A percentile compares a stretch with the other conserved stretches of the same genome.
phyloP scores from a whole-genome alignment of 2,329 filamentous ascomycete species.

The Pseudogymnoascus sp. region DNA sequence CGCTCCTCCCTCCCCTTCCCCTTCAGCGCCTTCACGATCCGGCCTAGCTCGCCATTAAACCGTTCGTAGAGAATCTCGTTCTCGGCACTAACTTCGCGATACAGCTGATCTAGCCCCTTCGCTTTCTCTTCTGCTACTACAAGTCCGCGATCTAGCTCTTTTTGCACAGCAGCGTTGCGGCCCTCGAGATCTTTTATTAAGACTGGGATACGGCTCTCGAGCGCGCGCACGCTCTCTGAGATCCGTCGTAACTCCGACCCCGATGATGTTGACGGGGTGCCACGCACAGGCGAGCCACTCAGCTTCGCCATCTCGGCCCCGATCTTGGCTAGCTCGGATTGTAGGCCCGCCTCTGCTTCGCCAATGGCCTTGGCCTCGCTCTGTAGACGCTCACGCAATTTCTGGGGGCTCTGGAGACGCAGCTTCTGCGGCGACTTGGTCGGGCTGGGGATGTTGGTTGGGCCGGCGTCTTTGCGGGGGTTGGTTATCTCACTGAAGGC shows the following conservation, averaged over 20 bases:
- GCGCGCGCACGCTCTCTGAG: slow-evolving; percentile 51
- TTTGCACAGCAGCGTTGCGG: slow-evolving; percentile 55
- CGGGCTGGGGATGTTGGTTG: neutral
- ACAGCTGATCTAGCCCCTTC: slow-evolving; percentile 77
- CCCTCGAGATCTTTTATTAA: slow-evolving; percentile 50
- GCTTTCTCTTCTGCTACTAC: slow-evolving; percentile 68
- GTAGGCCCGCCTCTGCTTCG: slow-evolving; percentile 59
- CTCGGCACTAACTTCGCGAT: slow-evolving; percentile 78
- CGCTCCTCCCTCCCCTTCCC: slow-evolving; percentile 67
- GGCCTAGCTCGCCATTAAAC: slow-evolving; percentile 84
- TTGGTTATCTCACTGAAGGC: neutral
- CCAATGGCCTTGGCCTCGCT: slow-evolving; percentile 68
- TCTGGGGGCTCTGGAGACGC: slow-evolving; percentile 62
- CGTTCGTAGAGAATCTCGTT: slow-evolving; percentile 88
- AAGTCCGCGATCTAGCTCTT: slow-evolving; percentile 63
- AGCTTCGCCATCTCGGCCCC: slow-evolving; percentile 65
- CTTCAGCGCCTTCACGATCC: slow-evolving; percentile 68
- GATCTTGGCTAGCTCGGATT: slow-evolving; percentile 70
- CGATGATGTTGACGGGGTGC: slow-evolving; percentile 18
- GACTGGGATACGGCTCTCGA: slow-evolving; percentile 59
- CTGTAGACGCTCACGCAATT: slow-evolving; percentile 75
- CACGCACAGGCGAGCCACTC: slow-evolving; percentile 22
- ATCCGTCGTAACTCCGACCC: slow-evolving; percentile 26
- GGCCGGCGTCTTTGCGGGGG: neutral
- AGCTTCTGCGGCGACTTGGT: slow-evolving; percentile 35